Percentiles rank a stretch among this genome's conserved stretches.
Evolutionary conservation across 1,284 basidiomycete species (phyloP).

Genomic region (Ganoderma leucocontextum): DNA sequence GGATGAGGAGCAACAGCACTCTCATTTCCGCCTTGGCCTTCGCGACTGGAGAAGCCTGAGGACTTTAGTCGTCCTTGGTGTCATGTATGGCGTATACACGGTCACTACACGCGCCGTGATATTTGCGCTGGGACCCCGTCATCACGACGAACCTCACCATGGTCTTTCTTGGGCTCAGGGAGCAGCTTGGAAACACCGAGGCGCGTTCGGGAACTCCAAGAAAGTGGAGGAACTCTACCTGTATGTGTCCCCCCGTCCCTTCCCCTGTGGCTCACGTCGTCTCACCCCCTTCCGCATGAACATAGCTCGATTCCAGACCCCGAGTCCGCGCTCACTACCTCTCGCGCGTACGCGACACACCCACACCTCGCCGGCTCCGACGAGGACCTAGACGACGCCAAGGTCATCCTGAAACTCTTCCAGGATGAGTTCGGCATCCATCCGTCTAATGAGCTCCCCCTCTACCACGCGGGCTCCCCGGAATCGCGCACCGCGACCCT

Average conservation of each 20-base stretch:
- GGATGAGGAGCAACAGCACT: neutral
- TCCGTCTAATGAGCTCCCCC: slow-evolving; percentile 49
- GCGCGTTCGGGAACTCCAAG: slow-evolving; percentile 12
- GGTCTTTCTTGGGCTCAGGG: slow-evolving; percentile 23
- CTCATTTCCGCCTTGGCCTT: neutral
- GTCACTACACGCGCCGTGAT: slow-evolving; percentile 1
- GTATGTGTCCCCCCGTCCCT: slow-evolving; percentile 29
- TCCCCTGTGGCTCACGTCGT: neutral
- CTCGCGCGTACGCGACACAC: slow-evolving; percentile 66
- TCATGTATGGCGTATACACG: slow-evolving; percentile 14
- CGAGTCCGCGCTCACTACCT: slow-evolving; percentile 62
- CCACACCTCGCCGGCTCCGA: slow-evolving; percentile 78
- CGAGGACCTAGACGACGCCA: slow-evolving; percentile 72
- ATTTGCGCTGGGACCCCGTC: neutral
- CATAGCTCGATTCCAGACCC: slow-evolving; percentile 64
- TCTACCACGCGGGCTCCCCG: slow-evolving; percentile 71
- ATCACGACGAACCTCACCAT: slow-evolving; percentile 2
- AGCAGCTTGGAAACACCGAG: slow-evolving; percentile 5
- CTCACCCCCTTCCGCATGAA: neutral
- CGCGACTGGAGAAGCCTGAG: slow-evolving; percentile 8
- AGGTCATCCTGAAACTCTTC: slow-evolving; percentile 67
- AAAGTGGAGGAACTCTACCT: slow-evolving; percentile 37
- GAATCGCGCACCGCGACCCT: slow-evolving; percentile 73
- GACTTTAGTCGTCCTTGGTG: slow-evolving; percentile 10
- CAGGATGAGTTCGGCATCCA: slow-evolving; percentile 66